A percentile compares a stretch with the other conserved stretches of the same genome.
phyloP scores from a whole-genome alignment of 1,284 basidiomycete species.

The Apiotrichum akiyoshidainum region DNA sequence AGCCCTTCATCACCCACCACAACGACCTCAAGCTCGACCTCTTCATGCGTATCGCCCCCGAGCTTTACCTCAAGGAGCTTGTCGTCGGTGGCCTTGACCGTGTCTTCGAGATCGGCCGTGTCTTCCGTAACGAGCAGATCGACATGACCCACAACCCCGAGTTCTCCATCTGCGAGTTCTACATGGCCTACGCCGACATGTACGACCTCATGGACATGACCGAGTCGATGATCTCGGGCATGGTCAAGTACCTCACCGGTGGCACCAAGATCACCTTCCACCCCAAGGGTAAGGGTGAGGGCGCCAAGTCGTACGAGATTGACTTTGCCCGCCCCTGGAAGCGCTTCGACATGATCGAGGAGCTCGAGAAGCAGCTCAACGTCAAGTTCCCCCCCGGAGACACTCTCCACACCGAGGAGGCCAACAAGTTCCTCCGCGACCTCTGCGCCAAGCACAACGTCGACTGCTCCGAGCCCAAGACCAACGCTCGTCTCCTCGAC shows the following conservation, averaged over 20 bases:
- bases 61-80: slow-evolving; percentile 97
- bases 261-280: slow-evolving; percentile 81
- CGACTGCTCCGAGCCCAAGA: slow-evolving; percentile 94
- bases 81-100: slow-evolving; percentile 95
- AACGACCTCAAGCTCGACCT: slow-evolving; percentile 97
- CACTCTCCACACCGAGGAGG: slow-evolving; percentile 79
- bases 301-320: slow-evolving; percentile 65
- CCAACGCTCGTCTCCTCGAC: slow-evolving; percentile 91
- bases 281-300: slow-evolving; percentile 82
- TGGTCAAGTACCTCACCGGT: slow-evolving; percentile 86
- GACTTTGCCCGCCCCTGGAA: slow-evolving; percentile 98
- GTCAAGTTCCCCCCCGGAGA: slow-evolving; percentile 94
- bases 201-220: slow-evolving; percentile 98
- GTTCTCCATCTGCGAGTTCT: slow-evolving; percentile 99
- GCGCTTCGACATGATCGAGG: slow-evolving; percentile 96
- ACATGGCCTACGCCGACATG: slow-evolving; percentile 99
- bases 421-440: slow-evolving; percentile 84
- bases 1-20: slow-evolving; percentile 98
- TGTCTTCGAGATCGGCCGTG: slow-evolving; percentile 96
- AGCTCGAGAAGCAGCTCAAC: slow-evolving; percentile 87
- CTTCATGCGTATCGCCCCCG: slow-evolving; percentile 97
- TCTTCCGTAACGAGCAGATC: slow-evolving; percentile 98
- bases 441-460: slow-evolving; percentile 90
- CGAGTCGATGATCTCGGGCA: slow-evolving; percentile 82
- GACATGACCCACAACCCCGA: slow-evolving; percentile 97